phyloP scores from a whole-genome alignment of 805 yeast species.

The Saturnispora dispora region DNA sequence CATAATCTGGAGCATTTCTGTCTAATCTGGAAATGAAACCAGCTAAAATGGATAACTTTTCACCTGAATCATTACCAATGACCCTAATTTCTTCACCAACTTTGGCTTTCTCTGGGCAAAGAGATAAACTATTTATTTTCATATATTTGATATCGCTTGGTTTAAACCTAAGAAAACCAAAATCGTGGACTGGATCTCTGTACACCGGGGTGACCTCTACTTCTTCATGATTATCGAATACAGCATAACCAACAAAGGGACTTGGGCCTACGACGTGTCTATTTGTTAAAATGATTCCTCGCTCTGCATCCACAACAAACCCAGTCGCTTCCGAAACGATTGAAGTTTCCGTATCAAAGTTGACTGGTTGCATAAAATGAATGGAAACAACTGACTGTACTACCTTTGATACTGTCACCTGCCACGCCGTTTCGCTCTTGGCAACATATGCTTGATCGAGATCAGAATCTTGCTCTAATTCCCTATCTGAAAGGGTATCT shows the following conservation, averaged over 20 bases:
- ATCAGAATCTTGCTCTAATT: not conserved
- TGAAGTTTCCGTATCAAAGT: slow-evolving; percentile 79
- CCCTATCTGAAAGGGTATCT: not conserved
- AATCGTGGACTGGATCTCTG: slow-evolving; percentile 93
- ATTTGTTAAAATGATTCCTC: slow-evolving; percentile 82
- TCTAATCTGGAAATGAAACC: slow-evolving; percentile 82
- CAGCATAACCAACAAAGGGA: slow-evolving; percentile 84
- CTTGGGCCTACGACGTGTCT: slow-evolving; percentile 96
- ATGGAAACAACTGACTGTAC: slow-evolving; percentile 83
- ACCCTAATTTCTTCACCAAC: slow-evolving; percentile 94
- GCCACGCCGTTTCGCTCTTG: slow-evolving; percentile 47
- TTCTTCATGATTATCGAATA: slow-evolving; percentile 92
- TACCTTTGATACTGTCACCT: slow-evolving; percentile 67
- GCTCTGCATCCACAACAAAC: slow-evolving; percentile 75
- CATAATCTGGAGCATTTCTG: slow-evolving; percentile 92
- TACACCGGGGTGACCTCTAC: slow-evolving; percentile 77
- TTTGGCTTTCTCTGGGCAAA: slow-evolving; percentile 74
- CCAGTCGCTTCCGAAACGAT: slow-evolving; percentile 90
- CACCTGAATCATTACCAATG: slow-evolving; percentile 96
- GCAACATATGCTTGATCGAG: slow-evolving; percentile 9
- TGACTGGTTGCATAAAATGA: slow-evolving; percentile 78
- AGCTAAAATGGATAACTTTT: slow-evolving; percentile 76
- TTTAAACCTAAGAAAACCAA: slow-evolving; percentile 77
- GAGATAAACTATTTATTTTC: slow-evolving; percentile 53
- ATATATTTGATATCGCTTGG: slow-evolving; percentile 66